These are phyloP conservation scores for Metarhizium sp. DNA, from an alignment of 2,329 filamentous ascomycete genomes.

Conservation along the genomic window DNA sequence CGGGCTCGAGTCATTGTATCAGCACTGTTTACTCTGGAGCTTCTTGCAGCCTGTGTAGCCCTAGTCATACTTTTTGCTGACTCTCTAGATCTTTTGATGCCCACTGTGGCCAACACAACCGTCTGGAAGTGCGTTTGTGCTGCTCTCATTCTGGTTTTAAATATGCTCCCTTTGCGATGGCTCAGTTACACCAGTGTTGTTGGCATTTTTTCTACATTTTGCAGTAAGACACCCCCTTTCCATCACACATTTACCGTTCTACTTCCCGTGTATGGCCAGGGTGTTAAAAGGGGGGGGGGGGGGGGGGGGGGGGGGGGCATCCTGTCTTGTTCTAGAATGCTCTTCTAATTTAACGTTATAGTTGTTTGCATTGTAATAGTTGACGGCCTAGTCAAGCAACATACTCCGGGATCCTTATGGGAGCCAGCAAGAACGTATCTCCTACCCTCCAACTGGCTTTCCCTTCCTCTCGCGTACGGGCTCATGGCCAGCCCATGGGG, in stretches of 20 bases:
- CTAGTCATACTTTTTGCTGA: conserved; percentile 90
- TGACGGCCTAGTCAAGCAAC: conserved; percentile 77
- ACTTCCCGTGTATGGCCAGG: not conserved
- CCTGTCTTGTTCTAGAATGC: not conserved
- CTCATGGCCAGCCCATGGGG: conserved; percentile 73
- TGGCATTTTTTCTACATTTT: conserved; percentile 83
- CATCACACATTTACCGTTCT: not conserved
- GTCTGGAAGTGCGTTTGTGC: conserved; percentile 84
- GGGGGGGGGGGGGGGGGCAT: too few species aligned
- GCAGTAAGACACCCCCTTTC: conserved; percentile 53
- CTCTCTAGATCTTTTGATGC: conserved; percentile 70
- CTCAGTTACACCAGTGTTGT: conserved; percentile 87
- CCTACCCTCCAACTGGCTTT: conserved; percentile 78
- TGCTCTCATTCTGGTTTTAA: conserved; percentile 67
- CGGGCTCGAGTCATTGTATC: conserved; percentile 75
- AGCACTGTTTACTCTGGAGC: conserved; percentile 77
- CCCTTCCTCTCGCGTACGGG: conserved; percentile 79
- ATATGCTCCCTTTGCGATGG: conserved; percentile 73
- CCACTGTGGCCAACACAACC: conserved; percentile 52
- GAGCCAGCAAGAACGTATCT: conserved; percentile 72
- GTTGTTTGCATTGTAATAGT: conserved; percentile 76
- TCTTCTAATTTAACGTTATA: conserved; percentile 22
- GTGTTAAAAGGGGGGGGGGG: too few species aligned
- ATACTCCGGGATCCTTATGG: conserved; percentile 71
- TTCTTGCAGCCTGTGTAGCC: conserved; percentile 82